Evolutionary conservation across 2,329 filamentous ascomycete genomes (phyloP).

Genomic region (Penicillium freii): DNA sequence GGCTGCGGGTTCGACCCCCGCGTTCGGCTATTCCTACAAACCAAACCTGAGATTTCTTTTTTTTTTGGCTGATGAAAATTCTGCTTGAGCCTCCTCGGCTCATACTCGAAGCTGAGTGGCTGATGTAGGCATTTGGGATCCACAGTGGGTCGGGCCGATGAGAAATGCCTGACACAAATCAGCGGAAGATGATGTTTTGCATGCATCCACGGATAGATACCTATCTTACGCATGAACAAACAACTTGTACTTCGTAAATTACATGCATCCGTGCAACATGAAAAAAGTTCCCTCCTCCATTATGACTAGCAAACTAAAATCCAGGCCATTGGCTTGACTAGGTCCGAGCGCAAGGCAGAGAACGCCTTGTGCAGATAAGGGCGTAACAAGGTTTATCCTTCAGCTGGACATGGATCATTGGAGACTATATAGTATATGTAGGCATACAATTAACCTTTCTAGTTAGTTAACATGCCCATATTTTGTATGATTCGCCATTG

Average conservation of each 20-base stretch:
- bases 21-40: constrained; percentile 38
- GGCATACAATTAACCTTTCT: constrained; percentile 1
- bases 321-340: constrained; percentile 5
- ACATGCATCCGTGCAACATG: background rate
- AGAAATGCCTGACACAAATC: background rate
- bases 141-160: constrained; percentile 16
- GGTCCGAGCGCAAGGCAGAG: constrained; percentile 26
- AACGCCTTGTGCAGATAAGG: constrained; percentile 6
- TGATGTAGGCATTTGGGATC: background rate
- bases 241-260: background rate
- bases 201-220: background rate
- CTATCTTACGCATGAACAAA: background rate
- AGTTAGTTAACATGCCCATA: background rate
- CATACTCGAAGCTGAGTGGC: constrained; percentile 14
- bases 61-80: constrained; percentile 16
- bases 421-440: background rate
- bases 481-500: background rate
- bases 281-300: background rate
- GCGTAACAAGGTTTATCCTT: constrained; percentile 5
- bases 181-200: background rate
- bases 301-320: background rate
- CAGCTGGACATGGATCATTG: constrained; percentile 13
- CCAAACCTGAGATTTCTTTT: constrained; percentile 20
- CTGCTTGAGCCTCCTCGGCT: background rate
- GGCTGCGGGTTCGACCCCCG: constrained; percentile 46